Percentiles rank a stretch among this genome's conserved stretches.
Conservation (phyloP, 768 basidiomycete genomes). For the Pleurotus pulmonarius region DNA sequence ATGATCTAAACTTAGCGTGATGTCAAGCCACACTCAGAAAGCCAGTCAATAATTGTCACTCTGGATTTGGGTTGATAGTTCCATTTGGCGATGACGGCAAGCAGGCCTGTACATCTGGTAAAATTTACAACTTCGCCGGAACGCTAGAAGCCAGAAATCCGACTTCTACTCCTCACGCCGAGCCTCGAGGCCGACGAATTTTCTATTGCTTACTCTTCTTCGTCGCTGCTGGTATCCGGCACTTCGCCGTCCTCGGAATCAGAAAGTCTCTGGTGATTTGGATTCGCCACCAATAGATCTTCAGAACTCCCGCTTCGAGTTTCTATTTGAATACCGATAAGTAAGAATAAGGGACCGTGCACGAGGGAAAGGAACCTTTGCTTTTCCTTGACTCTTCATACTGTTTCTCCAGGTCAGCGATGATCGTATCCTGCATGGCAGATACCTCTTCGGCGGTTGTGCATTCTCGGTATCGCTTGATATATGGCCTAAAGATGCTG, state of each 20-base stretch:
- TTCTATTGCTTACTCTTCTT: not conserved
- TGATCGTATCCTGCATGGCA: constrained; percentile 61
- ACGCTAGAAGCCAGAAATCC: too few relatives aligned
- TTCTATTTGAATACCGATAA: constrained; percentile 13
- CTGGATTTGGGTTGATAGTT: too few relatives aligned
- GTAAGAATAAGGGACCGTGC: not conserved
- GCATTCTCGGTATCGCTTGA: constrained; percentile 79
- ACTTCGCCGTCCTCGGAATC: constrained; percentile 14
- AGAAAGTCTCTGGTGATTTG: constrained; percentile 44
- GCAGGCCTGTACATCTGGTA: too few relatives aligned
- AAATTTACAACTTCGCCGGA: too few relatives aligned
- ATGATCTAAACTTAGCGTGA: too few relatives aligned
- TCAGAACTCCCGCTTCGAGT: constrained; percentile 33
- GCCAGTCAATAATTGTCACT: too few relatives aligned
- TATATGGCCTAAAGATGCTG: constrained; percentile 40
- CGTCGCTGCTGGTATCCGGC: constrained; percentile 16
- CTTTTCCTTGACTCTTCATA: constrained; percentile 55
- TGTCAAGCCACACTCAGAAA: too few relatives aligned
- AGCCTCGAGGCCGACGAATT: too few relatives aligned
- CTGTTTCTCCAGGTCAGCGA: constrained; percentile 61
- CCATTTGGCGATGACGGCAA: too few relatives aligned
- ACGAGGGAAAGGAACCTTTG: constrained; percentile 34
- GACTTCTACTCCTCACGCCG: too few relatives aligned
- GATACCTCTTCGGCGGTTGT: constrained; percentile 53
- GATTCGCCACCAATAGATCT: constrained; percentile 67